Conservation (phyloP, 805 yeast genomes). For the Wickerhamiella azymoides region DNA sequence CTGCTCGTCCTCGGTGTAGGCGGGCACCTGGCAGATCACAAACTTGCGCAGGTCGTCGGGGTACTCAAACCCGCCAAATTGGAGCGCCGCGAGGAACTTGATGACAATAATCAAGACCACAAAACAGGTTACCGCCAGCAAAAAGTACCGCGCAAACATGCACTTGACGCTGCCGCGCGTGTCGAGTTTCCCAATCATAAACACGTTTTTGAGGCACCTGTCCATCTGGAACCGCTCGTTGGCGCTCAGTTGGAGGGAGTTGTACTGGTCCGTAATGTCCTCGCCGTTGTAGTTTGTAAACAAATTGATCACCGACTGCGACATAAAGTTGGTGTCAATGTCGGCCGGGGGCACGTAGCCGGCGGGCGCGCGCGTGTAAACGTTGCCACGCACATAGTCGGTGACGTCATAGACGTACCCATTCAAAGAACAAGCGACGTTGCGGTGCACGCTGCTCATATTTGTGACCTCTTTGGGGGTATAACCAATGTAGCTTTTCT, state of each 20-base stretch:
- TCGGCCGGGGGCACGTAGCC: slow-evolving; percentile 18
- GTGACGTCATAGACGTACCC: slow-evolving; percentile 29
- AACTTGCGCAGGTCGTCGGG: slow-evolving; percentile 30
- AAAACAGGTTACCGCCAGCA: slow-evolving; percentile 28
- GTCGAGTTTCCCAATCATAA: slow-evolving; percentile 30
- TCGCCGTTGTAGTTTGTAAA: slow-evolving; percentile 26
- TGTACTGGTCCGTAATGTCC: slow-evolving; percentile 24
- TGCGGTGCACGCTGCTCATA: slow-evolving; percentile 17
- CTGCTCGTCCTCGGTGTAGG: slow-evolving; percentile 46
- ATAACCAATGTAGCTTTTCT: slow-evolving; percentile 27
- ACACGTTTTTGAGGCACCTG: slow-evolving; percentile 28
- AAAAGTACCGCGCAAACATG: slow-evolving; percentile 30
- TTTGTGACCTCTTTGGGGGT: slow-evolving; percentile 23
- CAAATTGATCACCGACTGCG: slow-evolving; percentile 20
- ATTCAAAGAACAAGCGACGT: slow-evolving; percentile 23
- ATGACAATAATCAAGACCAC: slow-evolving; percentile 26
- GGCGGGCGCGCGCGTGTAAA: slow-evolving; percentile 21
- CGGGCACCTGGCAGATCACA: slow-evolving; percentile 37
- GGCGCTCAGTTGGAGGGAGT: slow-evolving; percentile 18
- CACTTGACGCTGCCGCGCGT: slow-evolving; percentile 28
- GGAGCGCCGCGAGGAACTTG: slow-evolving; percentile 31
- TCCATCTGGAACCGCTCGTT: slow-evolving; percentile 19
- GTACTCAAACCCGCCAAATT: slow-evolving; percentile 23
- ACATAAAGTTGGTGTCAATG: slow-evolving; percentile 24
- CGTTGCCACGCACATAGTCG: slow-evolving; percentile 26